phyloP scores from a whole-genome alignment of 2,329 filamentous ascomycete species.

The Fusarium clavum region DNA sequence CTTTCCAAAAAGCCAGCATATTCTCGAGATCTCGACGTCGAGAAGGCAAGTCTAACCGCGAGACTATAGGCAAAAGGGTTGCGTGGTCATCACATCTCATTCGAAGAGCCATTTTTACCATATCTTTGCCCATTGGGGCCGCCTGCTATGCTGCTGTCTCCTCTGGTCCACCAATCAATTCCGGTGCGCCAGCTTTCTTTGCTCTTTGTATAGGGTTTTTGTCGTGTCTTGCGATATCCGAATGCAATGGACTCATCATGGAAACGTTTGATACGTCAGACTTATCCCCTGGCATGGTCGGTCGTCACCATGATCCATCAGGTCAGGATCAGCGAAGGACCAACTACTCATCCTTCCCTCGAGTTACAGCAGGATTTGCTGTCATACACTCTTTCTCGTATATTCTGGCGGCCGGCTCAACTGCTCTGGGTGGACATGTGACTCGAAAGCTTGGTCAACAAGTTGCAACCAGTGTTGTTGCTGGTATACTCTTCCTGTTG shows the following conservation, averaged over 20 bases:
- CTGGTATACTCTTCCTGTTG: constrained; percentile 72
- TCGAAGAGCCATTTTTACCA: constrained; percentile 74
- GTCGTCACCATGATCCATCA: constrained; percentile 59
- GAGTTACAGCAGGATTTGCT: constrained; percentile 77
- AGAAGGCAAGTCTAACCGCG: constrained; percentile 71
- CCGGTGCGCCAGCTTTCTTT: constrained; percentile 73
- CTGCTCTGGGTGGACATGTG: constrained; percentile 74
- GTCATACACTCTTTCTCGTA: constrained; percentile 77
- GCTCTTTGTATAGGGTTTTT: constrained; percentile 76
- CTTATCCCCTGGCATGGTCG: constrained; percentile 76
- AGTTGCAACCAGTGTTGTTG: constrained; percentile 74
- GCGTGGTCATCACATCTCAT: constrained; percentile 79
- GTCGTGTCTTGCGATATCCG: constrained; percentile 77
- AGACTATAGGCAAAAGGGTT: constrained; percentile 72
- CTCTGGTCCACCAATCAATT: constrained; percentile 68
- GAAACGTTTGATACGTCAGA: constrained; percentile 86
- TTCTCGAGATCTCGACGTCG: constrained; percentile 74
- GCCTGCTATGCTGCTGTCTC: constrained; percentile 76
- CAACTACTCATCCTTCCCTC: constrained; percentile 81
- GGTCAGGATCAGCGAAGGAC: constrained; percentile 61
- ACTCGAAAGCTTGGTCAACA: constrained; percentile 75
- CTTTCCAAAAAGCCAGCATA: constrained; percentile 77
- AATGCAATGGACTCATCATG: constrained; percentile 83
- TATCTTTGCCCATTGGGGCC: constrained; percentile 74
- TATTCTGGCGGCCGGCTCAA: constrained; percentile 74